A percentile compares a stretch with the other conserved stretches of the same genome.
phyloP scores from a whole-genome alignment of 2,329 filamentous ascomycete genomes.

The Diaporthe vaccinii region DNA sequence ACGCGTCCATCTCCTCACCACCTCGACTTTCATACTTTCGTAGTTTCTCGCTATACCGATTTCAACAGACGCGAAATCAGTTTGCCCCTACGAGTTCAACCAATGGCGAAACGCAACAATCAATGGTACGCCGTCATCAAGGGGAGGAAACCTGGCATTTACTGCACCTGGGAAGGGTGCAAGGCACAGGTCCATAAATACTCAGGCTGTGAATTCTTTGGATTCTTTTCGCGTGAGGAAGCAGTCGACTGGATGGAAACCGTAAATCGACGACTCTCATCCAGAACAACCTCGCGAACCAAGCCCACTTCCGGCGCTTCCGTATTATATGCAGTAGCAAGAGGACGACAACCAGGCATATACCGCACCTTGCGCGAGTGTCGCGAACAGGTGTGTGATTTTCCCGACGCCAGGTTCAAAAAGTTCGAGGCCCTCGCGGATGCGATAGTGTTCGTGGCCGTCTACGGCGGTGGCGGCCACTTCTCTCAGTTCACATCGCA shows the following conservation, averaged over 20 bases:
- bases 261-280: no score
- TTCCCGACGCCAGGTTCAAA: slow-evolving; percentile 2
- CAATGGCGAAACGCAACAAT: background rate
- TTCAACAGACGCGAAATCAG: background rate
- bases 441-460: slow-evolving; percentile 5
- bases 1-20: background rate
- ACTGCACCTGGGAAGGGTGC: background rate
- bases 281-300: no score
- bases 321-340: slow-evolving; percentile 18
- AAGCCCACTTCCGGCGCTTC: no score
- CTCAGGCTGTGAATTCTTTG: background rate
- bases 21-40: background rate
- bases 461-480: slow-evolving; percentile 17
- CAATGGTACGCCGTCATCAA: background rate
- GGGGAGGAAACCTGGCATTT: slow-evolving; percentile 2
- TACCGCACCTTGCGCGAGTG: slow-evolving; percentile 3
- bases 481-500: slow-evolving; percentile 1
- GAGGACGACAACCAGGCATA: slow-evolving; percentile 1
- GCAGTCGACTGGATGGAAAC: background rate
- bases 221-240: background rate
- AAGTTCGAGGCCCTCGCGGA: background rate
- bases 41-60: background rate
- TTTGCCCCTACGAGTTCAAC: background rate
- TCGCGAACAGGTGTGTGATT: background rate
- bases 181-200: background rate